Evolutionary conservation across 2,329 filamentous ascomycete genomes (phyloP).

Genomic region (Alternaria sp.): DNA sequence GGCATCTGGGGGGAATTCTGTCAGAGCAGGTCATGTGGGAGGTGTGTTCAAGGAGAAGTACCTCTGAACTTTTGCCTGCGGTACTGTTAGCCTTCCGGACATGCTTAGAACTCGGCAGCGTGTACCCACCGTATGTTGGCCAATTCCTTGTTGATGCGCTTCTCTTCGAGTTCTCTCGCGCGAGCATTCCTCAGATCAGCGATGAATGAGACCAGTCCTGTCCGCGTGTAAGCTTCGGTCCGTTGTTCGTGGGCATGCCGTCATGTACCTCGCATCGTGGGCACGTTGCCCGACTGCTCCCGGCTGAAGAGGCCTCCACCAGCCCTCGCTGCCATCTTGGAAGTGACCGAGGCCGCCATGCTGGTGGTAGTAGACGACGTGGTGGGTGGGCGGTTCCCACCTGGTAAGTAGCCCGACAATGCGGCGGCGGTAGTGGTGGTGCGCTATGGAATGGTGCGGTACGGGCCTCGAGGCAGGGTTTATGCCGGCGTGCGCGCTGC

Average conservation of each 20-base stretch:
- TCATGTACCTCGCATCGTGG: slow-evolving; percentile 49
- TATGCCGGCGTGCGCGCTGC: slow-evolving; percentile 30
- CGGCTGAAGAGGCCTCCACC: slow-evolving; percentile 51
- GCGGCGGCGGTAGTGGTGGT: slow-evolving; percentile 23
- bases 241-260: not conserved
- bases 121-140: slow-evolving; percentile 83
- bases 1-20: slow-evolving; percentile 63
- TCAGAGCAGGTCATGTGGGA: slow-evolving; percentile 17
- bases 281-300: slow-evolving; percentile 49
- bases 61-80: slow-evolving; percentile 90
- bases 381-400: slow-evolving; percentile 42
- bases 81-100: slow-evolving; percentile 30
- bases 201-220: slow-evolving; percentile 95
- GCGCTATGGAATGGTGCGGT: slow-evolving; percentile 5
- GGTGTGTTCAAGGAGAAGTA: slow-evolving; percentile 28
- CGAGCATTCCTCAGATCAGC: slow-evolving; percentile 94
- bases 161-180: slow-evolving; percentile 95
- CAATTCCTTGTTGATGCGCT: slow-evolving; percentile 98
- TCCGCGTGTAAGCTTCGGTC: slow-evolving; percentile 18
- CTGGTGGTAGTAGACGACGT: slow-evolving; percentile 25
- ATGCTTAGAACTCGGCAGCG: slow-evolving; percentile 4
- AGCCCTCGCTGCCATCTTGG: slow-evolving; percentile 48
- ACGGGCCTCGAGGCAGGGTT: slow-evolving; percentile 29
- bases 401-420: slow-evolving; percentile 36
- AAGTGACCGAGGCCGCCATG: slow-evolving; percentile 31